Evolutionary conservation across 176 grass and related monocot genomes (phyloP), one percentile per base, ranked within the genome.

Genomic region (Raddia distichophylla): DNA sequence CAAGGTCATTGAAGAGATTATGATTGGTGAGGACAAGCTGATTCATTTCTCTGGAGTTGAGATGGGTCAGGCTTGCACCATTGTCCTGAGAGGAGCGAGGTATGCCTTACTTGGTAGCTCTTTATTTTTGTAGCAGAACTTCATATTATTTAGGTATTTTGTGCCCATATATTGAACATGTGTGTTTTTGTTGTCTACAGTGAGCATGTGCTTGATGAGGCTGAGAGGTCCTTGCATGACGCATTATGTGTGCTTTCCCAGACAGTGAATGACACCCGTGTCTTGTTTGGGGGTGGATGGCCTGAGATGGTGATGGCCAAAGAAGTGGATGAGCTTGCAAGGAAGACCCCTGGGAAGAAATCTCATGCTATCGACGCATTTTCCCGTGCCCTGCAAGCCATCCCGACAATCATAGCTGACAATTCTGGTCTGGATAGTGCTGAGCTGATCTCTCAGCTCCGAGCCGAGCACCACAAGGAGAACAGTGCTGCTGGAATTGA

Each of bases 1-100:
- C 86, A 98, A 98, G 63, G 78, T 95, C 45, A 98, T 98, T 63
- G 95, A 95, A 84, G 92, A 98, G 84, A 93, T 98, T 77, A 98
- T 98, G 95, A 98, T 98, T 70, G 95, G 95, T 10, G 92, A 98
- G 19, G 95, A 98, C 67, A 98, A 62, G 67, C 82, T 98, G 58
- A 98, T 95, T 78, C 86, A 93, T 67, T 98, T 98, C 77, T 95
- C 90, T 3, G 92, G 95, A 10, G 90, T 94, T 64, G 90, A 72
- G 27, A 90, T 95, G 92, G 96, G 96, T 14, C 93, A 95, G 76
- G 96, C 96, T 59, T 98, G 96, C 73, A 98, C 96, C 20, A 98
- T 98, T 79, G 95, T 98, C 14, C 73, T 98, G 42, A 86, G 95
- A 83, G 95, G 95, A 79, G 79, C 95, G 48, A 98, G 95, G 95